Evolutionary conservation across 768 basidiomycete species (phyloP), one percentile per base, ranked within the genome.

Genomic region (Gloeostereum incarnatum): DNA sequence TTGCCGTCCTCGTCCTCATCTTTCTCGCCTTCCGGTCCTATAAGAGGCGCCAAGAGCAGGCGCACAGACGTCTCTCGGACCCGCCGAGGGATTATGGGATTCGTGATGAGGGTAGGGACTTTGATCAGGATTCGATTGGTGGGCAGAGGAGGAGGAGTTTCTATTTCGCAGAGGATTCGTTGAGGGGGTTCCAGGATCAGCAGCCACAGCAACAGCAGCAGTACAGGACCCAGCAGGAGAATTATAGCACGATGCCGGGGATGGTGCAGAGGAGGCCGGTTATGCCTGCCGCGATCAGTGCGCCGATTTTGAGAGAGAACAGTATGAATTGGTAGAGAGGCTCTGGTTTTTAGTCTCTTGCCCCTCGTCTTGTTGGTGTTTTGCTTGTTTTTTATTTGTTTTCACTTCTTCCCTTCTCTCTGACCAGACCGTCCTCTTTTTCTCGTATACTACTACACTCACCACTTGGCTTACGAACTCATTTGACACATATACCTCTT

Each of bases 311-410:
- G 59, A 65, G 73, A 52, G 81, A 86, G 61, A 90, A 80, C 59
- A 89, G 78, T 48, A 76, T 89, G 76, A 84, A 87, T 56, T 90
- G 86, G 85, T 90, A 65, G 66, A 47, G n/a, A n/a, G n/a, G n/a
- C n/a, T n/a, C n/a, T n/a, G n/a, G n/a, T n/a, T n/a, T n/a, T n/a
- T n/a, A n/a, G n/a, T n/a, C n/a, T n/a, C n/a, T n/a, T n/a, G n/a
- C n/a, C n/a, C n/a, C n/a, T n/a, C n/a, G n/a, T n/a, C n/a, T n/a
- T n/a, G n/a, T n/a, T n/a, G n/a, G n/a, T n/a, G n/a, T n/a, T n/a
- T n/a, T n/a, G n/a, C n/a, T n/a, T n/a, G n/a, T n/a, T n/a, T n/a
- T n/a, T n/a, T n/a, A n/a, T n/a, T n/a, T n/a, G n/a, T n/a, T n/a
- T n/a, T n/a, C n/a, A n/a, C n/a, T n/a, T n/a, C n/a, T n/a, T n/a